Conservation (phyloP, 176 grass and related monocot genomes). For the Cymbopogon citratus region DNA sequence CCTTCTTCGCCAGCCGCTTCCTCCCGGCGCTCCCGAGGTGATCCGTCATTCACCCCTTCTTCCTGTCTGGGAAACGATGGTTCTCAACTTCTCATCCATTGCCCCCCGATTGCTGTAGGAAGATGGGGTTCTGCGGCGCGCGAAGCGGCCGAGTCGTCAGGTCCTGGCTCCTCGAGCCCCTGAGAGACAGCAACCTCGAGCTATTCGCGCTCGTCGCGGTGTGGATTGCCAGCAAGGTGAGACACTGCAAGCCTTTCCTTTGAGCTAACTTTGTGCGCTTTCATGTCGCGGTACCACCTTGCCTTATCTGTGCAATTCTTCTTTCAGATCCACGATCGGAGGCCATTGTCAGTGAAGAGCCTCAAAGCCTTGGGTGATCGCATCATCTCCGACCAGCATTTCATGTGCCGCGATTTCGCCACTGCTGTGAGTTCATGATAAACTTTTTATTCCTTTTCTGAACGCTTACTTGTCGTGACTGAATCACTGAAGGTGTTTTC, state of each 20-base stretch:
- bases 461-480: conserved; percentile 19
- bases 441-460: not conserved
- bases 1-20: conserved; percentile 64
- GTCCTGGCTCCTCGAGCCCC: conserved; percentile 66
- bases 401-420: conserved; percentile 69
- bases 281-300: not conserved
- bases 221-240: conserved; percentile 88
- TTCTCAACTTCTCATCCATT: not conserved
- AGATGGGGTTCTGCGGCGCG: conserved; percentile 25
- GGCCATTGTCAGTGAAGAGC: conserved; percentile 64
- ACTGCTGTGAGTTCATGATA: conserved; percentile 40
- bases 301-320: not conserved
- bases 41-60: not conserved
- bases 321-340: conserved; percentile 56
- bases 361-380: conserved; percentile 71
- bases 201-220: conserved; percentile 70
- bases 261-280: not conserved
- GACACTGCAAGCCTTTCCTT: not conserved
- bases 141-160: conserved; percentile 15
- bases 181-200: conserved; percentile 85
- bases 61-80: not conserved
- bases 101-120: conserved; percentile 21
- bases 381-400: conserved; percentile 76
- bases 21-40: conserved; percentile 61
- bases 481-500: conserved; percentile 27